These are phyloP conservation scores for Atkinsonella hypoxylon DNA, from an alignment of 2,329 filamentous ascomycete species.

Conservation along the genomic window DNA sequence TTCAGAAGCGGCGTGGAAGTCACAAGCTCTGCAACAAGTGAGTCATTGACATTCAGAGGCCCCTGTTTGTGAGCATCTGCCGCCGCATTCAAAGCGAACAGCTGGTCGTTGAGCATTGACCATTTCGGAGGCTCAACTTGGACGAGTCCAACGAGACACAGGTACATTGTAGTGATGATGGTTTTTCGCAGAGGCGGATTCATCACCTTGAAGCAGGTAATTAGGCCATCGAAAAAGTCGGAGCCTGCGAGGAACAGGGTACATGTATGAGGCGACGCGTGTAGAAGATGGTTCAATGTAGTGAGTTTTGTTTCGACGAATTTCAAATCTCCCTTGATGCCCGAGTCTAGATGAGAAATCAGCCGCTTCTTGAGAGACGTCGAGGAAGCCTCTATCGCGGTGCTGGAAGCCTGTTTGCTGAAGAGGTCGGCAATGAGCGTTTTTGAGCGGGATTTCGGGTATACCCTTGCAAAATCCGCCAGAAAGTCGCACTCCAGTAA, in stretches of 20 bases:
- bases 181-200: conserved; percentile 51
- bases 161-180: conserved; percentile 61
- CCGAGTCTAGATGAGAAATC: conserved; percentile 50
- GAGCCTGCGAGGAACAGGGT: conserved; percentile 67
- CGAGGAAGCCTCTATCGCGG: conserved; percentile 40
- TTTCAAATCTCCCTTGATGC: conserved; percentile 41
- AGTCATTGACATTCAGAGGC: conserved; percentile 47
- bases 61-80: conserved; percentile 52
- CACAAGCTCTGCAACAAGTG: conserved; percentile 70
- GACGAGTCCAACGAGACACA: conserved; percentile 61
- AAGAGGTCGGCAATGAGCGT: conserved; percentile 39
- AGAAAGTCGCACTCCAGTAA: conserved; percentile 58
- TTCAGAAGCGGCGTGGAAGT: conserved; percentile 66
- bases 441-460: conserved; percentile 49
- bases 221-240: conserved; percentile 73
- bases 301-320: conserved; percentile 42
- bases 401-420: conserved; percentile 29
- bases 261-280: conserved; percentile 44
- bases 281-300: conserved; percentile 50
- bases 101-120: conserved; percentile 67
- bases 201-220: conserved; percentile 51
- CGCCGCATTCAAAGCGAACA: conserved; percentile 66
- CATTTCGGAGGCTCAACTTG: conserved; percentile 55
- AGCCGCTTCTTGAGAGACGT: conserved; percentile 49
- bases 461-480: conserved; percentile 53